These are phyloP conservation scores for Beauveria sp. DNA, from an alignment of 2,329 filamentous ascomycete species.

Conservation along the genomic window DNA sequence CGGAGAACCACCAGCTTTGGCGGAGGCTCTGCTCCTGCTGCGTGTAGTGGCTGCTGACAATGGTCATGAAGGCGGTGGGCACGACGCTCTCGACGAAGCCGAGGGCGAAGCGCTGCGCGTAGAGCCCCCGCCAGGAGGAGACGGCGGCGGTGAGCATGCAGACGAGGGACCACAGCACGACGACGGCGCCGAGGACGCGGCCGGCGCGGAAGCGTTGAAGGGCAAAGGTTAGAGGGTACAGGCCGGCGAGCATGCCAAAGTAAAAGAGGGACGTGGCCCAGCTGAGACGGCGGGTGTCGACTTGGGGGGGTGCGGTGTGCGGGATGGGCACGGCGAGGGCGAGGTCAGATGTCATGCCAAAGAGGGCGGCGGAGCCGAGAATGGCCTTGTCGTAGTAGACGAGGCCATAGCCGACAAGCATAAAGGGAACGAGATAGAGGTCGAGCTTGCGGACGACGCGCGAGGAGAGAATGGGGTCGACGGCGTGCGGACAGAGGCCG, in stretches of 20 bases:
- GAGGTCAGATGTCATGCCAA: constrained; percentile 69
- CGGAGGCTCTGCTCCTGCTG: constrained; percentile 57
- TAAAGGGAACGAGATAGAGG: constrained; percentile 57
- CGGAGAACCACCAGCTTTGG: constrained; percentile 61
- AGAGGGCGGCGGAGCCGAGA: constrained; percentile 62
- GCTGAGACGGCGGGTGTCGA: constrained; percentile 59
- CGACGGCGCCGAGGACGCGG: constrained; percentile 54
- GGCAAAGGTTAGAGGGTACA: constrained; percentile 66
- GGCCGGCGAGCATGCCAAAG: constrained; percentile 68
- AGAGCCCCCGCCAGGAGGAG: constrained; percentile 55
- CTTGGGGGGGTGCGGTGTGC: constrained; percentile 20
- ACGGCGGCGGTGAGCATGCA: constrained; percentile 65
- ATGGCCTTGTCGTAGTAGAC: constrained; percentile 55
- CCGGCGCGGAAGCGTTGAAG: constrained; percentile 61
- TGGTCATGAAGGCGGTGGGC: constrained; percentile 59
- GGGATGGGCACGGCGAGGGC: constrained; percentile 44
- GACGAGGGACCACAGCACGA: constrained; percentile 58
- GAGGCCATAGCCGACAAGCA: constrained; percentile 46
- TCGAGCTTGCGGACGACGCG: constrained; percentile 61
- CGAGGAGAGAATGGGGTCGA: constrained; percentile 47
- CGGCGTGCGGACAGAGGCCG: constrained; percentile 43
- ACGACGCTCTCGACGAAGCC: constrained; percentile 57
- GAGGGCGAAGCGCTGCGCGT: constrained; percentile 57
- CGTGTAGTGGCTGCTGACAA: constrained; percentile 56
- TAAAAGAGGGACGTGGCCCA: constrained; percentile 78